Base-by-base conservation (phyloP, 208 protist species). In the Naegleria fowleri region DNA sequence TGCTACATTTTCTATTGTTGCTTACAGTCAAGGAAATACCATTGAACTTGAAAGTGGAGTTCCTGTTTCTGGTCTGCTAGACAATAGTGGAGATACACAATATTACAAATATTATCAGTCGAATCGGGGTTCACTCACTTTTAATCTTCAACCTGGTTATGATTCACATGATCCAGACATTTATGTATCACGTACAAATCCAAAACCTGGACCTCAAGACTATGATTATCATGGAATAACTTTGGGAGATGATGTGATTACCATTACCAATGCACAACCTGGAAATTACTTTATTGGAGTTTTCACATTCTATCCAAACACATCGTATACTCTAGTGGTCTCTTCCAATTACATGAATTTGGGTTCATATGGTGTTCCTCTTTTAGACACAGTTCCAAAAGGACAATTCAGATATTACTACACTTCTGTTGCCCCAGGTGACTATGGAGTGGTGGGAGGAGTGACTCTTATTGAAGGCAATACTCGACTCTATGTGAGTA, bases 201-300 rank as follows among this genome's bases (percentile, higher is more conserved):
- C 40, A 13, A 51, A 86, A 19, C 83, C 83, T 33, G 36, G 22
- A 36, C 22, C n/a, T 15, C 6, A 13, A 15, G n/a, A 25, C 11
- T 86, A 86, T 48, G 19, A 48, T 33, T 48, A 38, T 0, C 6
- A 33, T n/a, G 22, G 16, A 15, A 51, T 33, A 6, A 33, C 9
- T 16, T 25, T 51, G 13, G 38, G 16, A 33, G 40, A 48, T 22
- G 40, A 86, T 51, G 0, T 51, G 11, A 6, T 51, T 48, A 33
- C 5, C 29, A 86, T 86, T 13, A 5, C 7, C 33, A 43, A 40
- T 85, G 83, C 83, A 41, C 9, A 11, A 41, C 9, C 13, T 29
- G 83, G 83, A 6, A 36, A n/a, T 41, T 89, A 89, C 39, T 89
- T 48, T 25, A 89, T 89, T 67, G 43, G 25, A 29, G 86, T 89